phyloP scores from a whole-genome alignment of 2,329 filamentous ascomycete species.

The Phialophora macrospora region DNA sequence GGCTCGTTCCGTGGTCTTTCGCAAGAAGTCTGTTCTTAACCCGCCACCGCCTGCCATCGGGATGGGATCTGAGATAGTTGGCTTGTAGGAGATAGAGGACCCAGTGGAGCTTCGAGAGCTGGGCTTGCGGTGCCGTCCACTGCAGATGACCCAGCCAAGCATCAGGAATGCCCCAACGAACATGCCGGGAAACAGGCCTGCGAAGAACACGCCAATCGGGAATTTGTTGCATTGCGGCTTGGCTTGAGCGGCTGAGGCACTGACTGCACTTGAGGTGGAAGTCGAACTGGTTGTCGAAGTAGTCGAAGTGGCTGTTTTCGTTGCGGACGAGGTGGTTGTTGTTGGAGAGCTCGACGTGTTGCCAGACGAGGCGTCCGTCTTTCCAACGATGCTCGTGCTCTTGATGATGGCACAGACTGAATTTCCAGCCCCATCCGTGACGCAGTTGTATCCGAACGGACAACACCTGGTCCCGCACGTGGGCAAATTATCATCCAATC shows the following conservation, averaged over 20 bases:
- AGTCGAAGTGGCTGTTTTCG: conserved; percentile 30
- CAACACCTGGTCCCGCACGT: conserved; percentile 52
- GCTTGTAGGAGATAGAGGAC: conserved; percentile 34
- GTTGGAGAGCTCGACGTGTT: conserved; percentile 30
- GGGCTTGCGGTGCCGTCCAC: conserved; percentile 42
- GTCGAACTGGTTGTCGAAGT: conserved; percentile 31
- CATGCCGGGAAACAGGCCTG: conserved; percentile 54
- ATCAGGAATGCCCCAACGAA: conserved; percentile 56
- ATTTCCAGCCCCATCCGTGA: conserved; percentile 22
- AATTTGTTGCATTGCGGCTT: conserved; percentile 46
- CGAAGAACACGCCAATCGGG: conserved; percentile 49
- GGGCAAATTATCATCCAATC: conserved; percentile 47
- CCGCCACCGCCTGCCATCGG: conserved; percentile 40
- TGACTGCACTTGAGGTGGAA: conserved; percentile 29
- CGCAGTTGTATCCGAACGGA: conserved; percentile 55
- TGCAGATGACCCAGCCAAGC: conserved; percentile 55
- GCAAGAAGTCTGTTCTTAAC: conserved; percentile 46
- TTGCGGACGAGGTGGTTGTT: conserved; percentile 24
- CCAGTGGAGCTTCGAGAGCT: conserved; percentile 23
- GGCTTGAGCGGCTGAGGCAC: conserved; percentile 35
- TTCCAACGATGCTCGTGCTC: conserved; percentile 37
- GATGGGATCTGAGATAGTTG: conserved; percentile 38
- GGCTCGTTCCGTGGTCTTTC: conserved; percentile 46
- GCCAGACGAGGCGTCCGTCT: conserved; percentile 33
- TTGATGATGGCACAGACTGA: conserved; percentile 31